Conservation (phyloP, 2,329 filamentous ascomycete genomes). For the Diplodia sapinea region DNA sequence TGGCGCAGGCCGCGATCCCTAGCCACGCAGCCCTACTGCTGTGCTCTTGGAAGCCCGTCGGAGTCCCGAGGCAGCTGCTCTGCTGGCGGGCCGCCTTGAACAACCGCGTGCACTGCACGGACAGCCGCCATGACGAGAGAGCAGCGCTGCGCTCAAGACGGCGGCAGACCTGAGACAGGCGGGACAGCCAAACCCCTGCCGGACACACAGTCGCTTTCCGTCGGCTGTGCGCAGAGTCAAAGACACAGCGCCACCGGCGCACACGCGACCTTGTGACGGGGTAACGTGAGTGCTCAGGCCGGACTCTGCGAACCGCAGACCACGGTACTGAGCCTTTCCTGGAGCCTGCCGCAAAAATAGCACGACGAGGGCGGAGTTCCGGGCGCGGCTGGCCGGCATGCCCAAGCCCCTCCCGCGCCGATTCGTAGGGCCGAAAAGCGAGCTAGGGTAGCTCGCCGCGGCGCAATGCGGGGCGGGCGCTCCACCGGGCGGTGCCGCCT, state of each 20-base stretch:
- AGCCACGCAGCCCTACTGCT: constrained; percentile 20
- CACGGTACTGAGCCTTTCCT: not conserved
- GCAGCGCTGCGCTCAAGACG: not conserved
- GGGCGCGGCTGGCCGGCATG: constrained; percentile 9
- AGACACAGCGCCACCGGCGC: constrained; percentile 7
- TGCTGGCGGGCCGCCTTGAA: too few species aligned
- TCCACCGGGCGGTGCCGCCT: not conserved
- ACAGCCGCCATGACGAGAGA: not conserved
- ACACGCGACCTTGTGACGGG: constrained; percentile 25
- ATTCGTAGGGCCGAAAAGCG: constrained; percentile 20
- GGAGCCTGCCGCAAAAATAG: constrained; percentile 20
- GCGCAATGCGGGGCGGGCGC: constrained; percentile 14
- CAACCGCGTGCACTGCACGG: not conserved
- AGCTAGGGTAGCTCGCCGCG: constrained; percentile 21
- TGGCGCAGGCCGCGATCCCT: not conserved
- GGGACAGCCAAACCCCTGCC: constrained; percentile 3
- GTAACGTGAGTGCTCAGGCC: constrained; percentile 19
- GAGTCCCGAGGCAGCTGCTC: not conserved
- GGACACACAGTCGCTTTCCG: constrained; percentile 10
- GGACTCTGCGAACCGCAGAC: constrained; percentile 9
- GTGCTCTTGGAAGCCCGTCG: not conserved
- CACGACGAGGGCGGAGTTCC: constrained; percentile 5
- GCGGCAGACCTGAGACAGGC: constrained; percentile 13
- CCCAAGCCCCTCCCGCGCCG: constrained; percentile 25
- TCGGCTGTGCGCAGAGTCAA: constrained; percentile 7